Evolutionary conservation across 2,329 filamentous ascomycete species (phyloP), one percentile per base, ranked within the genome.

Genomic region (Knufia fluminis): DNA sequence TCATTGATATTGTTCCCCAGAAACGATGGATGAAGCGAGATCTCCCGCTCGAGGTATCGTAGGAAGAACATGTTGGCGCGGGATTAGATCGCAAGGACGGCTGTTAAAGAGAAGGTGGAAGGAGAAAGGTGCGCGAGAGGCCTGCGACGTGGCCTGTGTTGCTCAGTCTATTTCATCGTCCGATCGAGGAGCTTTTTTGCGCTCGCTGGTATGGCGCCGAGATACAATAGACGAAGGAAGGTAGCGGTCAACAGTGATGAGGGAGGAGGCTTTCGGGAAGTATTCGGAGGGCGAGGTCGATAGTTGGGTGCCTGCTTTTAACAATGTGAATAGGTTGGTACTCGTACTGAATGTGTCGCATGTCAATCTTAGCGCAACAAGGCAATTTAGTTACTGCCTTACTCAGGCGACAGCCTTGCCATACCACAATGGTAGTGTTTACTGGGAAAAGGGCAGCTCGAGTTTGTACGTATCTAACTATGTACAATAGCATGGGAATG

Each of bases 21-120:
- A 72, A 94, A 98, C 10, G 91, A 97, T 23, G 92, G 92, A 65
- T 98, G 92, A 63, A 98, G 79, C 60, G 88, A 90, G 62, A 97
- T 90, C 64, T 87, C 85, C 65, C 91, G 89, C 72, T 95, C 89
- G 69, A 97, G 84, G 65, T 95, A 91, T 71, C 95, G 88, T 57
- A 98, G 86, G 74, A 98, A 98, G 71, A 97, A 98, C 92, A 98
- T 98, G 20, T 24, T 52, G 45, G 31, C 19, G n/a, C 12, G 33
- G 6, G 4, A 17, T 7, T 17, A 4, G 33, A 6, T 14, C 33
- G 33, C 33, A 17, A 36, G n/a, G n/a, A 6, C 33, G 31, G n/a
- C 31, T 2, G 16, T 22, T 46, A 12, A 17, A n/a, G 9, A n/a
- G 42, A 9, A 9, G 9, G 4, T 26, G 3, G 23, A 17, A 3